Base-by-base conservation (phyloP, 1,284 basidiomycete genomes). In the Peniophora sp. region DNA sequence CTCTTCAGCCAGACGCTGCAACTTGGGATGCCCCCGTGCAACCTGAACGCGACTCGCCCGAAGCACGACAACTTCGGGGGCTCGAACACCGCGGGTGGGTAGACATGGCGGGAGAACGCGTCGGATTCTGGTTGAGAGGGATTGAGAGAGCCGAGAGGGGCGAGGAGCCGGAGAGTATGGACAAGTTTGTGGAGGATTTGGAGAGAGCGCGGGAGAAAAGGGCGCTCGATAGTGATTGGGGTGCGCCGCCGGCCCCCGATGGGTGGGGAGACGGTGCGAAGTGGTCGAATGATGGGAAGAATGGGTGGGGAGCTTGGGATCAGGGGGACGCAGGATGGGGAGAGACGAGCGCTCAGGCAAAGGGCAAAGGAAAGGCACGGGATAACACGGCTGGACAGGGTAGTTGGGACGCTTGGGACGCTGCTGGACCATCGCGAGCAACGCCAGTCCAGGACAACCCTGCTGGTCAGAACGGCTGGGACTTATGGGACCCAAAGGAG, bases 81-180 rank as follows among this genome's bases (percentile, higher is more conserved):
- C 71, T 71, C 60, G 83, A 85, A 56, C 70, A 73, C 56, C 72
- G 75, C 39, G 69, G 76, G 53, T 70, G 70, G 52, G 65, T 72
- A 9, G 76, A 81, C 51, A 57, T 58, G 17, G 54, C 59, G 36
- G 54, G 51, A 3, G 64, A 63, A 27, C 55, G 61, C 36, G 57
- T 84, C 34, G 69, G 71, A 1, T 81, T 79, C 59, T 84, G 82
- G 81, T 68, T 70, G 24, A 62, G 68, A 17, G 75, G 74, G 3
- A 64, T 83, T 2, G 67, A 72, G 41, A 78, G 78, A 1, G 79
- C 76, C 9, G 70, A 74, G 59, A 65, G 68, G 24, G 78, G 74
- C 1, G 70, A 78, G 51, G 66, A 75, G 51, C 69, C 70, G 37
- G 58, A 75, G 46, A 67, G 68, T 23, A 57, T 79, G 62, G 75